Evolutionary conservation across 345 rosid species (phyloP).

Genomic region (Brassica rapa): DNA sequence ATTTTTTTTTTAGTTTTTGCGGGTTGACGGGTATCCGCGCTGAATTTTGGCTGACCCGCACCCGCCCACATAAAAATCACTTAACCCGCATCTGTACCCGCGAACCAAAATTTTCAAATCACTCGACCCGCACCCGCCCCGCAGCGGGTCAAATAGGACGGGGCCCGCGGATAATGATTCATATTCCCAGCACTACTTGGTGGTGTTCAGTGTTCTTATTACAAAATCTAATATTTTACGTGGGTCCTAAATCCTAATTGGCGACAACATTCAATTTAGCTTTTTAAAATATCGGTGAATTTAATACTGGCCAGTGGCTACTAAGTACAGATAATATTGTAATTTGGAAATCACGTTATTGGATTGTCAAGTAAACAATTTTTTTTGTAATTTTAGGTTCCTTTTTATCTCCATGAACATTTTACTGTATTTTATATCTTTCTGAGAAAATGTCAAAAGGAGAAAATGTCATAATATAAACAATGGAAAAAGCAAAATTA

Average conservation of each 20-base stretch:
- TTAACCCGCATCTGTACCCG: too few species aligned
- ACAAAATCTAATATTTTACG: slow-evolving; percentile 20
- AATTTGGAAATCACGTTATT: slow-evolving; percentile 18
- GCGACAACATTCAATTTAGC: slow-evolving; percentile 22
- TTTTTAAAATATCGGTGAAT: neutral
- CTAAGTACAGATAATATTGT: neutral
- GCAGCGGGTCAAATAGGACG: too few species aligned
- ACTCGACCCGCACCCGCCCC: too few species aligned
- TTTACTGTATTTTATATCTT: slow-evolving; percentile 7
- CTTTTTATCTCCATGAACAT: slow-evolving; percentile 11
- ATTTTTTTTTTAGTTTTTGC: too few species aligned
- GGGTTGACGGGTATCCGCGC: too few species aligned
- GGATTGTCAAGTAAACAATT: neutral
- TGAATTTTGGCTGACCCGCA: too few species aligned
- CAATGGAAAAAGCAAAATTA: neutral
- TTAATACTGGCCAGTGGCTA: neutral
- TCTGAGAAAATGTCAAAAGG: neutral
- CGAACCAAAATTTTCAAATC: too few species aligned
- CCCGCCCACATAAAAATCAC: too few species aligned
- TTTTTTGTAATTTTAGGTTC: neutral
- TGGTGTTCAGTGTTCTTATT: slow-evolving; percentile 25
- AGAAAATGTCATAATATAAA: slow-evolving; percentile 1
- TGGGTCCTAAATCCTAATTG: slow-evolving; percentile 1
- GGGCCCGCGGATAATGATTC: too few species aligned
- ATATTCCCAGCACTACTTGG: too few species aligned